These are phyloP conservation scores for Penicillium desertorum DNA, from an alignment of 495 filamentous ascomycete genomes.

Conservation along the genomic window DNA sequence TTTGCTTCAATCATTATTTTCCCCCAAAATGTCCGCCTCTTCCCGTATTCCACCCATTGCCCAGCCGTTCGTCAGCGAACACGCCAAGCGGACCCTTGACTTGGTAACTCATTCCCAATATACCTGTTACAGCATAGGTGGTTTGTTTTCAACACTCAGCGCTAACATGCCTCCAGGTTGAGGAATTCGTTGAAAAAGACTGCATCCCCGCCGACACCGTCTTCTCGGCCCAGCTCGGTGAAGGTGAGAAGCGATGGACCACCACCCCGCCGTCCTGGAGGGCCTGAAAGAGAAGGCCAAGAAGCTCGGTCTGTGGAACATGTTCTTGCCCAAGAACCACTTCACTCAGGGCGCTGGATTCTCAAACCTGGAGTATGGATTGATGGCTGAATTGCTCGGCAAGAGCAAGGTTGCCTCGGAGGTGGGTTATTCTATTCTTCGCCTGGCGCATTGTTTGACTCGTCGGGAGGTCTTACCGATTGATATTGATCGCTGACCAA, in stretches of 20 bases:
- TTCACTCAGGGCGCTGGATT: slow-evolving; percentile 92
- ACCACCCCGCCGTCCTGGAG: slow-evolving; percentile 76
- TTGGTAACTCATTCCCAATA: slow-evolving; percentile 42
- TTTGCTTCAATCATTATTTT: not conserved
- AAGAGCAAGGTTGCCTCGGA: slow-evolving; percentile 77
- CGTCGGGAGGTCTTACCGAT: not conserved
- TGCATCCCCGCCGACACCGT: slow-evolving; percentile 84
- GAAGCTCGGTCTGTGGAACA: slow-evolving; percentile 92
- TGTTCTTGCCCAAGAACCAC: slow-evolving; percentile 93
- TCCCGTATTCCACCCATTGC: slow-evolving; percentile 67
- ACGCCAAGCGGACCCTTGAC: slow-evolving; percentile 72
- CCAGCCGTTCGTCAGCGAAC: slow-evolving; percentile 69
- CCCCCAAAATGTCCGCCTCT: slow-evolving; percentile 59
- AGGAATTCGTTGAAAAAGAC: slow-evolving; percentile 96
- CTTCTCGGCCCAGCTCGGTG: slow-evolving; percentile 73
- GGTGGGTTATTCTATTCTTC: slow-evolving; percentile 31
- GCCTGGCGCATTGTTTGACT: not conserved
- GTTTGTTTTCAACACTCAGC: not conserved
- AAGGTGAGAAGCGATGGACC: slow-evolving; percentile 72
- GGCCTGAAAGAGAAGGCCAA: slow-evolving; percentile 82
- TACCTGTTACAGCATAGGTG: no score
- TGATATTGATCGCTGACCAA: slow-evolving; percentile 6
- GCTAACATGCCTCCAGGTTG: slow-evolving; percentile 55
- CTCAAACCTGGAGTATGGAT: slow-evolving; percentile 85
- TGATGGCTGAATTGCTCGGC: slow-evolving; percentile 90